phyloP scores from a whole-genome alignment of 2,329 filamentous ascomycete species.

The Aspergillus felis region DNA sequence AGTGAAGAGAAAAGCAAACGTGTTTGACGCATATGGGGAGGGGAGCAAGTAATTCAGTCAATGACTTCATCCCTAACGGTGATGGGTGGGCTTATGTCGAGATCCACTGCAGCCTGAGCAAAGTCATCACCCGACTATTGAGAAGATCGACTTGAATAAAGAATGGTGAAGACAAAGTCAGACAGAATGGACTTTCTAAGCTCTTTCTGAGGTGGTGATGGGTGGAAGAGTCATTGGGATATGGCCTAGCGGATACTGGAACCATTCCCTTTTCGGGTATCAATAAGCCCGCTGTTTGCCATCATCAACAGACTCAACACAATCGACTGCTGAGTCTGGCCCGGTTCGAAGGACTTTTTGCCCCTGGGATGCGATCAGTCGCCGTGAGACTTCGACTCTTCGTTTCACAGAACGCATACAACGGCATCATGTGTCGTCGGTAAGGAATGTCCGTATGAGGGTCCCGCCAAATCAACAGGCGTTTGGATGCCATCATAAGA shows the following conservation, averaged over 20 bases:
- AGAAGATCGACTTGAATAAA: conserved; percentile 10
- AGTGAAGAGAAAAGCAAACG: neutral
- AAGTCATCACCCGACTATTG: conserved; percentile 13
- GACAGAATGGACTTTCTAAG: neutral
- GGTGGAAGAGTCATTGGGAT: neutral
- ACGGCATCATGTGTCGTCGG: neutral
- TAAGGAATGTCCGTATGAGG: neutral
- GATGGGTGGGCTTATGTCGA: conserved; percentile 6
- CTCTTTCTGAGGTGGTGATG: conserved; percentile 4
- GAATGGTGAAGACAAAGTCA: conserved; percentile 1
- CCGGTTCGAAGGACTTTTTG: neutral
- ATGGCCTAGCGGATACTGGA: conserved; percentile 1
- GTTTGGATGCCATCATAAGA: neutral
- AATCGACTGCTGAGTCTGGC: neutral
- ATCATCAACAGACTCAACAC: neutral
- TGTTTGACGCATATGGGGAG: neutral
- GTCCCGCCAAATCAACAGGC: neutral
- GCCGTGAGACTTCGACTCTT: neutral
- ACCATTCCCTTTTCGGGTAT: conserved; percentile 18
- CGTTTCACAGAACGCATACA: neutral
- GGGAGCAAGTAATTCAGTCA: neutral
- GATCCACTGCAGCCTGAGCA: neutral
- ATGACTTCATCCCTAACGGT: neutral
- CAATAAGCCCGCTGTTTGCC: conserved; percentile 19
- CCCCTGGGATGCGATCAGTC: neutral